These are phyloP conservation scores for Colletotrichum sp. DNA, from an alignment of 2,329 filamentous ascomycete species.

Conservation along the genomic window DNA sequence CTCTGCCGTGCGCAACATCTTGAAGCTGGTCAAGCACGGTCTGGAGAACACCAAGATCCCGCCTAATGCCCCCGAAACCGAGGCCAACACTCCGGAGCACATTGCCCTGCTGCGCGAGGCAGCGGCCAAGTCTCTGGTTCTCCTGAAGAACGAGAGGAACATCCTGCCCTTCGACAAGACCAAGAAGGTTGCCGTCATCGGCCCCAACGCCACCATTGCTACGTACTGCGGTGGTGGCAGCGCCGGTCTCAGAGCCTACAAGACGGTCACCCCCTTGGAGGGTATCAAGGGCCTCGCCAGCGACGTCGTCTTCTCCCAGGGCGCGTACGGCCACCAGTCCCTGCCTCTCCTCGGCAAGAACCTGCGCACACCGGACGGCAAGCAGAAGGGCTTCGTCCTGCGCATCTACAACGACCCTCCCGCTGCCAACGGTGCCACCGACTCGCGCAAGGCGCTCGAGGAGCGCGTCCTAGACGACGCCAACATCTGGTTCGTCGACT, in stretches of 20 bases:
- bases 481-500: constrained; percentile 30
- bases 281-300: constrained; percentile 27
- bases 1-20: constrained; percentile 33
- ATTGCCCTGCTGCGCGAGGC: constrained; percentile 47
- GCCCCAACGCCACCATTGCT: constrained; percentile 52
- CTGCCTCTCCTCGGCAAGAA: constrained; percentile 33
- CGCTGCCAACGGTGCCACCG: neutral
- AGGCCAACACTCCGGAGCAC: constrained; percentile 64
- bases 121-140: constrained; percentile 58
- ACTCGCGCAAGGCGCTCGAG: constrained; percentile 22
- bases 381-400: constrained; percentile 26
- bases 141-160: constrained; percentile 73
- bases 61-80: constrained; percentile 58
- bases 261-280: constrained; percentile 33
- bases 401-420: constrained; percentile 28
- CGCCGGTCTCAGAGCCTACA: constrained; percentile 34
- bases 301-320: constrained; percentile 27
- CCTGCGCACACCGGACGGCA: constrained; percentile 25
- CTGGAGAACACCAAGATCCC: constrained; percentile 40
- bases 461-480: constrained; percentile 24
- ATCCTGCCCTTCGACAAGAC: constrained; percentile 60
- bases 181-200: constrained; percentile 51
- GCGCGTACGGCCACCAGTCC: constrained; percentile 34
- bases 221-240: constrained; percentile 37
- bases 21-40: constrained; percentile 48